Evolutionary conservation across 1,284 basidiomycete genomes (phyloP), one percentile per base, ranked within the genome.

Genomic region (Sparassis latifolia): DNA sequence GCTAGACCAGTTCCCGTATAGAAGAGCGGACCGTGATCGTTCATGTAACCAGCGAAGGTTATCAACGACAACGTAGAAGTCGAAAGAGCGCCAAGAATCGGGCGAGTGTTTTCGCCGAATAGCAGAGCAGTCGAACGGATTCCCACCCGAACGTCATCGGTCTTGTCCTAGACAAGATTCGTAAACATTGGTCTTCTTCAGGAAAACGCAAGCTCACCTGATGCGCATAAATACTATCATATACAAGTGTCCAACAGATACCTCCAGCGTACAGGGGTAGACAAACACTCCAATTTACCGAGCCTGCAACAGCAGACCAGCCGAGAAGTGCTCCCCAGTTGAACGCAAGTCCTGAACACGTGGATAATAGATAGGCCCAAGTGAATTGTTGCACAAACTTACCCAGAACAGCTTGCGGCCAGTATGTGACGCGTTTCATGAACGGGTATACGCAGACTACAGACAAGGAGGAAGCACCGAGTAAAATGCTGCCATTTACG

Each of bases 191-290:
- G 33, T 7, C 12, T 6, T 37, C 35, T 7, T 12, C 12, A 12
- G 7, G 39, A 42, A 37, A 5, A 28, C 10, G 27, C 37, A 38
- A 10, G 32, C 45, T 12, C 53, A 90, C 91, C 74, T 97, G 96
- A 68, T 99, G 97, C 2, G 97, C 97, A 63, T 99, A 99, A 58
- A 99, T 96, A 45, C 87, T 97, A 63, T 99, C 97, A 64, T 99
- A 99, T 1, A 95, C 89, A 49, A 99, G 78, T 46, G 95, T 97
- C 93, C 95, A 99, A 59, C 84, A 84, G 33, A 94, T 74, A 5
- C 91, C 90, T 2, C 95, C 92, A 0, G 86, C 83, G 63, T 99
- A 99, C 12, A 99, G 76, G 2, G 97, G 94, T 9, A 92, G 70
- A 41, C 89, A 89, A 38, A 95, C 81, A 5, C 66, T 65, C 94